Evolutionary conservation across 164 flowering plant genomes (phyloP).

Genomic region (Buxus sempervirens): DNA sequence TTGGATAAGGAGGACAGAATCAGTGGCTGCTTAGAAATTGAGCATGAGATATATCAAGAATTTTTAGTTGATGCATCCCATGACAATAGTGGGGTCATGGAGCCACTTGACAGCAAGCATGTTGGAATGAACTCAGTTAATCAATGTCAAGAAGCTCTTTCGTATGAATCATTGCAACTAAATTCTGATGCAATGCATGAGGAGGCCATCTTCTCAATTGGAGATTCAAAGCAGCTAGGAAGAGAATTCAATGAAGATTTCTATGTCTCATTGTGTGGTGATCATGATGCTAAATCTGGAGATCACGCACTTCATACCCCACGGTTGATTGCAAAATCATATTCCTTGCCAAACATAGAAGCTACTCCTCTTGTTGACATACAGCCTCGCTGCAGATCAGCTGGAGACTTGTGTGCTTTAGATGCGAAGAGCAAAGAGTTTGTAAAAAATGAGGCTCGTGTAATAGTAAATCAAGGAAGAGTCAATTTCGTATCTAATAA

Average conservation of each 20-base stretch:
- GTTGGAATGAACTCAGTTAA: constrained; percentile 17
- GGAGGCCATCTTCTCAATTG: constrained; percentile 49
- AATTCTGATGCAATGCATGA: constrained; percentile 29
- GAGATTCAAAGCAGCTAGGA: constrained; percentile 39
- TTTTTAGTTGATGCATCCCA: constrained; percentile 39
- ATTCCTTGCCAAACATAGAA: constrained; percentile 51
- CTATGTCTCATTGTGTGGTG: constrained; percentile 32
- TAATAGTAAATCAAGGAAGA: constrained; percentile 24
- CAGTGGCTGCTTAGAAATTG: constrained; percentile 29
- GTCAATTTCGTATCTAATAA: constrained; percentile 20
- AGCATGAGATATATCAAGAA: constrained; percentile 40
- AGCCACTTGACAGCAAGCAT: constrained; percentile 24
- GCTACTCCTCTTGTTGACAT: constrained; percentile 12
- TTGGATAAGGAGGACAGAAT: constrained; percentile 34
- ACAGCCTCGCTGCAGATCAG: constrained; percentile 42
- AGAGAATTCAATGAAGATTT: constrained; percentile 36
- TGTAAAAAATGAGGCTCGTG: constrained; percentile 25
- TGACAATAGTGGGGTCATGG: constrained; percentile 22
- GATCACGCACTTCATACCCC: constrained; percentile 27
- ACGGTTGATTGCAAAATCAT: constrained; percentile 41
- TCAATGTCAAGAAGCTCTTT: constrained; percentile 25
- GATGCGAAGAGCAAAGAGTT: constrained; percentile 27
- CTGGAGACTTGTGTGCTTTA: constrained; percentile 42
- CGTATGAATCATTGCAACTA: constrained; percentile 29
- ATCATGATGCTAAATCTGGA: constrained; percentile 31